Base-by-base conservation (phyloP, 768 basidiomycete species). In the Mycena capillaripes region DNA sequence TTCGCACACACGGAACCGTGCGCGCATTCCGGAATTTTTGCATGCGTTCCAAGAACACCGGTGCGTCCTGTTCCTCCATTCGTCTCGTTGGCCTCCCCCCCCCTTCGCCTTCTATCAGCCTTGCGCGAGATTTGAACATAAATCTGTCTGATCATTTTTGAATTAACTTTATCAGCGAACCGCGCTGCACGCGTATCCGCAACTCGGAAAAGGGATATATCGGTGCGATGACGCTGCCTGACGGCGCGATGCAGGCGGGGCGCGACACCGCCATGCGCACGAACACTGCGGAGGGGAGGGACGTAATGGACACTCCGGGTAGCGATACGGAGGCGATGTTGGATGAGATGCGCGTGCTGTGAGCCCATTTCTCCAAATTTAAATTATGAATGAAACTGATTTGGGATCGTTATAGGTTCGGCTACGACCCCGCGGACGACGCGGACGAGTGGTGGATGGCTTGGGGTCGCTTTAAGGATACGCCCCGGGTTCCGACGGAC, bases 41-140 rank as follows among this genome's bases (percentile, higher is more conserved):
- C n/a, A 63, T 32, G 71, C 71, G 0, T 72, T 72, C 29, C 66
- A 72, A 38, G 61, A 63, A 48, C 71, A 72, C 48, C 29, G 71
- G 71, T 61, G 11, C 7, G 69, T 55, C 5, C 8, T 11, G 16
- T n/a, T 44, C 27, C 7, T 16, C 38, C 38, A 38, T 38, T n/a
- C n/a, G n/a, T n/a, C n/a, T n/a, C n/a, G n/a, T n/a, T n/a, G n/a
- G n/a, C n/a, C n/a, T n/a, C n/a, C n/a, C n/a, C n/a, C n/a, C n/a
- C n/a, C n/a, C n/a, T n/a, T n/a, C n/a, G n/a, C n/a, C n/a, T n/a
- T n/a, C n/a, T n/a, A n/a, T n/a, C n/a, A n/a, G n/a, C n/a, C n/a
- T n/a, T n/a, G n/a, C n/a, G n/a, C n/a, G n/a, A n/a, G n/a, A n/a
- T n/a, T n/a, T n/a, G n/a, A n/a, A n/a, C n/a, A n/a, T n/a, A n/a